These are phyloP conservation scores for Mucor velutinosus DNA, from an alignment of 371 early-diverging fungal species.

Conservation along the genomic window DNA sequence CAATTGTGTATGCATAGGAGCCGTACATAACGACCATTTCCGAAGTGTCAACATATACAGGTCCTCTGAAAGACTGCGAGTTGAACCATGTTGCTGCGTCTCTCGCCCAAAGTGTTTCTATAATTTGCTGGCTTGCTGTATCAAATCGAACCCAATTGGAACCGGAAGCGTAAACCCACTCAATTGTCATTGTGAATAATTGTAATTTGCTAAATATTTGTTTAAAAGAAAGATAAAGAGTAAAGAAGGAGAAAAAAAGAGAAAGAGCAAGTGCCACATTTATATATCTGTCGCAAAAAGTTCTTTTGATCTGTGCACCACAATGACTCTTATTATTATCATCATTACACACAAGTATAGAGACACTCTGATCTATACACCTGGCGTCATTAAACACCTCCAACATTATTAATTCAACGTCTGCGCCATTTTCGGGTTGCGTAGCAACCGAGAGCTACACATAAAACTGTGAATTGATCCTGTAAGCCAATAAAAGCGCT, in stretches of 20 bases:
- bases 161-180: conserved; percentile 27
- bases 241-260: neutral
- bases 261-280: neutral
- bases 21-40: conserved; percentile 18
- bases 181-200: conserved; percentile 9
- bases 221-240: neutral
- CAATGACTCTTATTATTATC: neutral
- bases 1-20: conserved; percentile 14
- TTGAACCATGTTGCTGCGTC: conserved; percentile 19
- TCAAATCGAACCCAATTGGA: conserved; percentile 22
- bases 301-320: neutral
- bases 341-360: neutral
- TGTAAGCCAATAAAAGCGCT: neutral
- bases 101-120: conserved; percentile 18
- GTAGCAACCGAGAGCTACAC: neutral
- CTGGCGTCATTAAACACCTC: neutral
- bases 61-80: conserved; percentile 9
- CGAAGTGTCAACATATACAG: conserved; percentile 18
- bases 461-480: neutral
- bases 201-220: neutral
- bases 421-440: conserved; percentile 1
- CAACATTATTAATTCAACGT: neutral
- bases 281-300: neutral
- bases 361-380: neutral
- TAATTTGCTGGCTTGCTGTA: conserved; percentile 5